phyloP scores from a whole-genome alignment of 768 basidiomycete genomes.

The Dentipellis fragilis region DNA sequence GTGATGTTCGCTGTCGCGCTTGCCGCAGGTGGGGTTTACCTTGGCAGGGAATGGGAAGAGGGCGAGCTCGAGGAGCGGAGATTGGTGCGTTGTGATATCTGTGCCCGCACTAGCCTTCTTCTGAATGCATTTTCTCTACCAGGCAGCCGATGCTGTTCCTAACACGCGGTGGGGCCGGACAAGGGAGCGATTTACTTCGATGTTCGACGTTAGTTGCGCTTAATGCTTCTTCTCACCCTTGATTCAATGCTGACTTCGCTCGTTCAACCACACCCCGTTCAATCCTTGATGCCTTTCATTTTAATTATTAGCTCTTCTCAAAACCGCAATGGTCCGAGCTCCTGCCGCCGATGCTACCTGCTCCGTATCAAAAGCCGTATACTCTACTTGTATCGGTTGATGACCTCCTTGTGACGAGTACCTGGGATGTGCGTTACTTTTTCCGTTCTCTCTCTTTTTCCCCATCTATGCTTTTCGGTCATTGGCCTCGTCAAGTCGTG shows the following conservation, averaged over 20 bases:
- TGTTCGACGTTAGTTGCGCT: conserved; percentile 53
- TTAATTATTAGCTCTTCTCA: conserved; percentile 61
- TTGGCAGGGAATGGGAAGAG: conserved; percentile 73
- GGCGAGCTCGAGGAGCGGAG: conserved; percentile 59
- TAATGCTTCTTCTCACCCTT: background rate
- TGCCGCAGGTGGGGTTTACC: conserved; percentile 45
- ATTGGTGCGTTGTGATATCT: conserved; percentile 33
- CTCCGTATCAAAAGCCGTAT: conserved; percentile 81
- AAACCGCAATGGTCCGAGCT: conserved; percentile 92
- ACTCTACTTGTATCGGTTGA: conserved; percentile 88
- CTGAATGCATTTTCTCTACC: background rate
- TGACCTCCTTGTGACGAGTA: conserved; percentile 82
- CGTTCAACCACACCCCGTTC: too few relatives aligned
- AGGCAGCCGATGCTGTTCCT: conserved; percentile 53
- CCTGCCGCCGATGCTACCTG: conserved; percentile 76
- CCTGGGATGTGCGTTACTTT: conserved; percentile 82
- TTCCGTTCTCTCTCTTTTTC: background rate
- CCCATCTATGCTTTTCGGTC: background rate
- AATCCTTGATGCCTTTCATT: background rate
- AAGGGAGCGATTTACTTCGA: conserved; percentile 45
- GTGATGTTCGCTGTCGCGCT: conserved; percentile 46
- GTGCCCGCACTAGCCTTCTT: background rate
- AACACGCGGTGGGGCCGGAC: conserved; percentile 58
- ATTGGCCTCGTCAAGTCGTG: background rate
- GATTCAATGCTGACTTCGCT: background rate